Conservation (phyloP, 768 basidiomycete species). For the Daedaleopsis nitida region DNA sequence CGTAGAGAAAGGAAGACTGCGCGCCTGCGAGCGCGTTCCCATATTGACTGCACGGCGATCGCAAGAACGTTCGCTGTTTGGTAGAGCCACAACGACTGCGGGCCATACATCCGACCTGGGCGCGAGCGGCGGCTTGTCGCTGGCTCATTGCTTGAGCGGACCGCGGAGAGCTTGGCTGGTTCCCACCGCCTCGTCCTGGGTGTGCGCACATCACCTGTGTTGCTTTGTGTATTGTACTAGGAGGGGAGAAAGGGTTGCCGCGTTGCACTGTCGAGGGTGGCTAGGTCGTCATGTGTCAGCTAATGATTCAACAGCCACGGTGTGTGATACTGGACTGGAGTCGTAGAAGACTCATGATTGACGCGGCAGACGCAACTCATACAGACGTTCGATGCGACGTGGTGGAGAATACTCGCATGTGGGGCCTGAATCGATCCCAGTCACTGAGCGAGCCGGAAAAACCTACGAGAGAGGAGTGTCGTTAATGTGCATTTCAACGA, state of each 20-base stretch:
- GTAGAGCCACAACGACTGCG: background rate
- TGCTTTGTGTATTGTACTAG: background rate
- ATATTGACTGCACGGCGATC: constrained; percentile 11
- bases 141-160: background rate
- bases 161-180: background rate
- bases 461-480: background rate
- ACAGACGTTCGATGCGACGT: too few species aligned
- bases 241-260: background rate
- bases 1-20: background rate
- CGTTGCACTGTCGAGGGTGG: background rate
- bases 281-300: background rate
- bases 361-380: too few species aligned
- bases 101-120: constrained; percentile 6
- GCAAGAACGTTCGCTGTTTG: constrained; percentile 18
- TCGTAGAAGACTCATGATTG: too few species aligned
- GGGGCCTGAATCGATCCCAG: background rate
- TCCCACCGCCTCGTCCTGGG: background rate
- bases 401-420: too few species aligned
- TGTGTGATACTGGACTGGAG: too few species aligned
- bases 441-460: background rate
- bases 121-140: background rate
- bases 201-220: background rate
- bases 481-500: constrained; percentile 1
- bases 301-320: too few species aligned
- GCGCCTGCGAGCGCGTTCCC: background rate